Conservation (phyloP, 2,329 filamentous ascomycete genomes). For the Aspergillus sp. region DNA sequence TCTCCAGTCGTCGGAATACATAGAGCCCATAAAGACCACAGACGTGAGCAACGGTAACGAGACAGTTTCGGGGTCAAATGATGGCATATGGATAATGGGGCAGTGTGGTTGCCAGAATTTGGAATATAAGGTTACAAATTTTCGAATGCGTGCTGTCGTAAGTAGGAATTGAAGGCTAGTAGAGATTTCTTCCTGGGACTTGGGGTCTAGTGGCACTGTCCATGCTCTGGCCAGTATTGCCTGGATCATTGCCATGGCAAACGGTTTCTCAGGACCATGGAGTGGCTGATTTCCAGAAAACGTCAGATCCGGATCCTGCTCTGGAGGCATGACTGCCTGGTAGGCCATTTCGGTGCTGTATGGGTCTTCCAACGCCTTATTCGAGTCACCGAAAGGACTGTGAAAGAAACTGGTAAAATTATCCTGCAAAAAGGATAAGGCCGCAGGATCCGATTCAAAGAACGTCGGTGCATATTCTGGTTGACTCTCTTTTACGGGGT, state of each 20-base stretch:
- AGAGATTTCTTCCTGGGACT: constrained; percentile 33
- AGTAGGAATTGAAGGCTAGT: constrained; percentile 33
- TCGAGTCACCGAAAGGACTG: constrained; percentile 24
- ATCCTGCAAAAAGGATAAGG: constrained; percentile 27
- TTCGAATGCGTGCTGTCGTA: constrained; percentile 34
- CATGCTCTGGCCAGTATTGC: constrained; percentile 33
- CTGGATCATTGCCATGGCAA: constrained; percentile 33
- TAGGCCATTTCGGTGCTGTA: constrained; percentile 14
- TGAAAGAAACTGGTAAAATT: constrained; percentile 33
- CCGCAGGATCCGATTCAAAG: constrained; percentile 17
- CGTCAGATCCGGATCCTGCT: constrained; percentile 12
- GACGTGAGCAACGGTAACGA: constrained; percentile 33
- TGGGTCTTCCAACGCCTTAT: constrained; percentile 16
- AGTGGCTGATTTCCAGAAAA: constrained; percentile 15
- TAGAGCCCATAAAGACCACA: constrained; percentile 38
- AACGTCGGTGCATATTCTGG: constrained; percentile 13
- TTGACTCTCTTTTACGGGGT: constrained; percentile 9
- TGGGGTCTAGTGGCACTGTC: constrained; percentile 30
- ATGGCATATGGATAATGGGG: constrained; percentile 35
- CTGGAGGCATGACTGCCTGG: constrained; percentile 9
- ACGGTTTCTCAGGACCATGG: constrained; percentile 31
- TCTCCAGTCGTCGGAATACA: constrained; percentile 35
- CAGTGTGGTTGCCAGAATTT: constrained; percentile 40
- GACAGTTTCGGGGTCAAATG: constrained; percentile 33
- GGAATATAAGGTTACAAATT: constrained; percentile 37